A percentile compares a stretch with the other conserved stretches of the same genome.
Evolutionary conservation across 176 grass and related monocot species (phyloP).

Genomic region (Oryza rufipogon): DNA sequence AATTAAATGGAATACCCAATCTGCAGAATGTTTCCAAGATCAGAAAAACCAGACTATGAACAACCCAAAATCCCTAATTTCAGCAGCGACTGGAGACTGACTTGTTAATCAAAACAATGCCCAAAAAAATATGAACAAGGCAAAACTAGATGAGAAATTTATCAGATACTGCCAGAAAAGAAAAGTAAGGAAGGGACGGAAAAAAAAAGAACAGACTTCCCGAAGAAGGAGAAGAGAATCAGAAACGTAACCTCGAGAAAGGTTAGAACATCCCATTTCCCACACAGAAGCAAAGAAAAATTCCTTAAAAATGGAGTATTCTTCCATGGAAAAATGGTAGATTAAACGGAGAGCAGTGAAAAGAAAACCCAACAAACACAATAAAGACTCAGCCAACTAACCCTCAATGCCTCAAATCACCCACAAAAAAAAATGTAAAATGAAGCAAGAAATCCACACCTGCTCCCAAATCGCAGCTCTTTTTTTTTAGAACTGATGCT

Average conservation of each 20-base stretch:
- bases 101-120: conserved; percentile 14
- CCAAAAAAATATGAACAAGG: conserved; percentile 13
- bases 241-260: conserved; percentile 19
- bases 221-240: conserved; percentile 15
- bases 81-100: neutral
- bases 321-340: conserved; percentile 1
- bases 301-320: neutral
- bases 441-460: conserved; percentile 38
- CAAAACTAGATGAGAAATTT: neutral
- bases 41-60: conserved; percentile 21
- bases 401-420: conserved; percentile 13
- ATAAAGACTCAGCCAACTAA: conserved; percentile 24
- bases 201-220: conserved; percentile 17
- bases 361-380: conserved; percentile 23
- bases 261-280: neutral
- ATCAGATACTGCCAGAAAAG: neutral
- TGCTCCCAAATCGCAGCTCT: conserved; percentile 28
- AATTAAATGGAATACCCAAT: neutral
- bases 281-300: conserved; percentile 18
- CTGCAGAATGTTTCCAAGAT: conserved; percentile 3
- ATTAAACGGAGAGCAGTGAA: conserved; percentile 23
- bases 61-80: neutral
- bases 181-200: neutral
- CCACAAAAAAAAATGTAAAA: conserved; percentile 7
- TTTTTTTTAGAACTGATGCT: conserved; percentile 28